phyloP scores from a whole-genome alignment of 805 yeast species.

The Wickerhamiella spandovensis region DNA sequence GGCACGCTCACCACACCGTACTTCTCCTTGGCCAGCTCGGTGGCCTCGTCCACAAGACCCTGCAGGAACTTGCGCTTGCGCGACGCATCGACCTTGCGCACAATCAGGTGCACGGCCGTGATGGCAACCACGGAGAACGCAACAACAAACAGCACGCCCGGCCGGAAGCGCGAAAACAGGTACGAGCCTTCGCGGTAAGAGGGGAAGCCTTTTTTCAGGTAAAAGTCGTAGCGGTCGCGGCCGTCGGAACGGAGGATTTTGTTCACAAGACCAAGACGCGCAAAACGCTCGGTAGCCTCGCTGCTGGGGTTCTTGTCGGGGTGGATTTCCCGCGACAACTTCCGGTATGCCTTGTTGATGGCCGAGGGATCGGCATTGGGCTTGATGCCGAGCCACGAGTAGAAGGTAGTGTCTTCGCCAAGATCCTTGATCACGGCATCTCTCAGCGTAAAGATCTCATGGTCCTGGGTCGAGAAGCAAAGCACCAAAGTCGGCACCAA shows the following conservation, averaged over 20 bases:
- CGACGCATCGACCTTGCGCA: conserved; percentile 38
- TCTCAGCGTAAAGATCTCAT: conserved; percentile 66
- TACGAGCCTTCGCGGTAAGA: conserved; percentile 58
- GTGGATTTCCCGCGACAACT: conserved; percentile 57
- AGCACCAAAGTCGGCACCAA: conserved; percentile 12
- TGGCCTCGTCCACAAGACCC: conserved; percentile 22
- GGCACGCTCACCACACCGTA: conserved; percentile 19
- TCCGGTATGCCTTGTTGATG: conserved; percentile 39
- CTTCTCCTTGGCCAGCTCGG: conserved; percentile 18
- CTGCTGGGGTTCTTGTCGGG: conserved; percentile 62
- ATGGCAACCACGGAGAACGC: conserved; percentile 37
- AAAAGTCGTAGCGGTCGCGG: conserved; percentile 72
- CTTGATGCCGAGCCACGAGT: conserved; percentile 38
- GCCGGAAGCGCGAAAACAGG: conserved; percentile 51
- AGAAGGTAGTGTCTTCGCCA: conserved; percentile 50
- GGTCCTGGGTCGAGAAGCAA: conserved; percentile 51
- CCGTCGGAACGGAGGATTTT: conserved; percentile 49
- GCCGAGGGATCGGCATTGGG: conserved; percentile 17
- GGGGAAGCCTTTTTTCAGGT: conserved; percentile 75
- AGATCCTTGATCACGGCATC: conserved; percentile 50
- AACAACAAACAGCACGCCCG: conserved; percentile 42
- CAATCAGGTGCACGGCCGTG: conserved; percentile 44
- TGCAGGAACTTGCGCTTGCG: conserved; percentile 46
- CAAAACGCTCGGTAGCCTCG: conserved; percentile 54
- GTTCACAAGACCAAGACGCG: conserved; percentile 63